phyloP scores from a whole-genome alignment of 129 eudicot species.

The Silybum marianum region DNA sequence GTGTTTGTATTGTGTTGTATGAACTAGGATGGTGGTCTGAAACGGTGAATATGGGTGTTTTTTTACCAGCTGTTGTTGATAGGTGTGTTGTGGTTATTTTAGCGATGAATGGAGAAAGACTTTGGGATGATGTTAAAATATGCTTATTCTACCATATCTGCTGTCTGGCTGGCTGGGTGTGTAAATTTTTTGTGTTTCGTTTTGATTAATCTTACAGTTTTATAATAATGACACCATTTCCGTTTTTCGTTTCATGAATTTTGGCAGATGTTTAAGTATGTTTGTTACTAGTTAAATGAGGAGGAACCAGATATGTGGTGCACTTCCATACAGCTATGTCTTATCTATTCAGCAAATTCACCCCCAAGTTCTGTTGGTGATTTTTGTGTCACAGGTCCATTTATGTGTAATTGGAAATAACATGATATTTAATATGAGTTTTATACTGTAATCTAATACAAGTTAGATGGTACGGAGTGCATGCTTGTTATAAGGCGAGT shows the following conservation, averaged over 20 bases:
- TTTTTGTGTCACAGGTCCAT: too few species aligned
- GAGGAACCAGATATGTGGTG: not conserved
- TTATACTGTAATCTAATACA: too few species aligned
- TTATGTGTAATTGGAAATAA: too few species aligned
- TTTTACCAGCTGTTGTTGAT: constrained; percentile 31
- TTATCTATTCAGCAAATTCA: too few species aligned
- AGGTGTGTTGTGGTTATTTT: constrained; percentile 20
- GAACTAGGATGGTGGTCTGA: constrained; percentile 15
- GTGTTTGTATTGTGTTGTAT: constrained; percentile 13
- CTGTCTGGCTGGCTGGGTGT: constrained; percentile 14
- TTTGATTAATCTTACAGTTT: constrained; percentile 22
- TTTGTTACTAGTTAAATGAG: not conserved
- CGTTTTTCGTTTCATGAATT: constrained; percentile 17
- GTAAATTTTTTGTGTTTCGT: constrained; percentile 28
- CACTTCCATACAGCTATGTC: too few species aligned
- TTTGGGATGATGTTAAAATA: not conserved
- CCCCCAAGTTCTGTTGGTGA: too few species aligned
- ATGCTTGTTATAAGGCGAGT: too few species aligned
- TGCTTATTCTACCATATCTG: not conserved
- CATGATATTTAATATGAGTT: too few species aligned
- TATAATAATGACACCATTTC: constrained; percentile 24
- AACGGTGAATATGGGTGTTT: constrained; percentile 31
- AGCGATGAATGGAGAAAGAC: constrained; percentile 17
- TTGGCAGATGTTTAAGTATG: not conserved
- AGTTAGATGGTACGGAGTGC: too few species aligned